phyloP scores from a whole-genome alignment of 2,329 filamentous ascomycete species.

The Phaeoacremonium minimum region DNA sequence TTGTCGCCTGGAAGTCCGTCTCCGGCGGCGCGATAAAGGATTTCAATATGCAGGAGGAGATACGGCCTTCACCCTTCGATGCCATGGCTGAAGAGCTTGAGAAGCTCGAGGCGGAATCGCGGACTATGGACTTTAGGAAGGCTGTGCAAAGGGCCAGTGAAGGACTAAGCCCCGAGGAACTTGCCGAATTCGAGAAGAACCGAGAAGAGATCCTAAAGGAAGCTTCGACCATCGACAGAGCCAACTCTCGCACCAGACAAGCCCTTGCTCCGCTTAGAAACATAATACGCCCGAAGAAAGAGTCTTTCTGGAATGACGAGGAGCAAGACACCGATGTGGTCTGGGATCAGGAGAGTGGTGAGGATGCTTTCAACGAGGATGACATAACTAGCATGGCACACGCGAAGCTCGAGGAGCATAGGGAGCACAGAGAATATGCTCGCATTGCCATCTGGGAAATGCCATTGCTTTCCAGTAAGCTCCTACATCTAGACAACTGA shows the following conservation, averaged over 20 bases:
- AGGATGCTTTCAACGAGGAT: constrained; percentile 68
- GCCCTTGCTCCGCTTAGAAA: constrained; percentile 14
- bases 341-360: constrained; percentile 45
- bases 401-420: constrained; percentile 79
- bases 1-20: constrained; percentile 18
- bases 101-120: constrained; percentile 4
- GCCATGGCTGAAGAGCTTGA: constrained; percentile 15
- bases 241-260: not conserved
- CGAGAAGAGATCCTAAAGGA: constrained; percentile 11
- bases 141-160: constrained; percentile 2
- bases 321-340: constrained; percentile 42
- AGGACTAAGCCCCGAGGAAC: constrained; percentile 1
- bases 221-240: not conserved
- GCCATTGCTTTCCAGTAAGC: constrained; percentile 81
- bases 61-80: constrained; percentile 7
- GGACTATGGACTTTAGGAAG: too few relatives aligned
- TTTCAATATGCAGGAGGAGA: constrained; percentile 5
- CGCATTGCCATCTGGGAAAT: constrained; percentile 92
- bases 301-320: constrained; percentile 44
- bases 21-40: constrained; percentile 13
- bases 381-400: constrained; percentile 83
- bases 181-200: not conserved
- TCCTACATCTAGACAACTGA: not conserved
- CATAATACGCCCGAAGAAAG: constrained; percentile 17
- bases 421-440: constrained; percentile 85